Evolutionary conservation across 148 eudicot genomes (phyloP).

Genomic region (Cornus suecica): DNA sequence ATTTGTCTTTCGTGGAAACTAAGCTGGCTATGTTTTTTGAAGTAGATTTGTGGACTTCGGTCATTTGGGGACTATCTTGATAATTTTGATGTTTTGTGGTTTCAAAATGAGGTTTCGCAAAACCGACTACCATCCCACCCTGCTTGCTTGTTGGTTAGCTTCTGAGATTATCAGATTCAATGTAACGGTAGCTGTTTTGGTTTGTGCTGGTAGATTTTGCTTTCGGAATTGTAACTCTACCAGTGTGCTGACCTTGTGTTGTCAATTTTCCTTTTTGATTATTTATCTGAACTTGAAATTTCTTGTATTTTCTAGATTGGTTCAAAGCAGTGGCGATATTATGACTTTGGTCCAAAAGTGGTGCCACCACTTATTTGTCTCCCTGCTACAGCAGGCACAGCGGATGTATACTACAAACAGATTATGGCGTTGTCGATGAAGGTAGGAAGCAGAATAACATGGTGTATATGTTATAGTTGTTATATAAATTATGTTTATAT

Average conservation of each 20-base stretch:
- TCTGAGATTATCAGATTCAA: neutral
- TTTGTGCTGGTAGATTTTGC: conserved; percentile 1
- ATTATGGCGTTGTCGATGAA: conserved; percentile 90
- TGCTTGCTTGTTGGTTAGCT: neutral
- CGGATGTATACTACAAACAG: conserved; percentile 94
- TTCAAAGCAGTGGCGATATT: conserved; percentile 93
- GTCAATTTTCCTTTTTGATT: neutral
- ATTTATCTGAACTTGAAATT: conserved; percentile 11
- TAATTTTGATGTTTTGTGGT: neutral
- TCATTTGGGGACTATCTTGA: neutral
- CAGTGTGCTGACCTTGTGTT: neutral
- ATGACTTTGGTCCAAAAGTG: conserved; percentile 94
- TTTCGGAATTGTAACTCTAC: neutral
- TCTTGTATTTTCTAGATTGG: conserved; percentile 52
- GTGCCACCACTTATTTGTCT: conserved; percentile 94
- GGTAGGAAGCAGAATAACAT: conserved; percentile 34
- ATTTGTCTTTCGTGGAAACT: neutral
- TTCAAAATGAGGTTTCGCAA: neutral
- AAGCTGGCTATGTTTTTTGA: neutral
- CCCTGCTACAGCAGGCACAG: conserved; percentile 91
- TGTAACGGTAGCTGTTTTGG: neutral
- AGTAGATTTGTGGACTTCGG: neutral
- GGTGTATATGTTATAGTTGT: neutral
- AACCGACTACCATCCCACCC: neutral
- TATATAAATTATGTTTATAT: neutral